Base-by-base conservation (phyloP, 371 early-diverging fungal genomes). In the Rhizopus arrhizus region DNA sequence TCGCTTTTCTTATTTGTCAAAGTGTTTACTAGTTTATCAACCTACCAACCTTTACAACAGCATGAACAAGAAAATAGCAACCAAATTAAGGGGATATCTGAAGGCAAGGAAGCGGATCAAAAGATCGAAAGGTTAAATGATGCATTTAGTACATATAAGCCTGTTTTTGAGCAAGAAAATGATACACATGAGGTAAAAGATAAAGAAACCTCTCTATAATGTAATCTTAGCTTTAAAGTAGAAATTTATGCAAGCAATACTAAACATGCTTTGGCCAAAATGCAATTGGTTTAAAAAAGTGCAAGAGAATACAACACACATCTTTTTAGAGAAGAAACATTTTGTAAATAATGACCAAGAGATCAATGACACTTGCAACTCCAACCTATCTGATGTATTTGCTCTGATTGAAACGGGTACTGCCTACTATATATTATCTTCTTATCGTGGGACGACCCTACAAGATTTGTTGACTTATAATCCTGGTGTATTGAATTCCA, bases 381-480 rank as follows among this genome's bases (percentile, higher is more conserved):
- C 85, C 16, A 87, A 83, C 60, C 62, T 87, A 42, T 77, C 83
- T 5, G 78, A 84, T 22, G 77, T 86, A 1, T 84, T 86, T 65
- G 77, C 80, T 0, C 71, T 87, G 28, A 69, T 87, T 28, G 88
- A 87, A 61, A 81, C 88, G 0, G 76, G 77, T 5, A 56, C 48
- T 22, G 81, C 83, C 1, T 83, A 80, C 46, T 86, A 83, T 51
- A 84, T 86, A 40, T 53, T 87, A 7, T 77, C 86, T 8, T 73
- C 83, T 1, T 84, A 85, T 56, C 78, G 82, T 29, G 76, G 81
- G 16, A 81, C 86, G 3, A 85, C 88, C 2, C 59, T 87, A 28
- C 82, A 85, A 58, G 86, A 87, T 66, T 56, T 87, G 10, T 72
- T 87, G 41, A 83, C 79, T 9, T 87, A 83, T 47, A 85, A 85